Evolutionary conservation across 768 basidiomycete genomes (phyloP), one percentile per base, ranked within the genome.

Genomic region (Saitozyma sp.): DNA sequence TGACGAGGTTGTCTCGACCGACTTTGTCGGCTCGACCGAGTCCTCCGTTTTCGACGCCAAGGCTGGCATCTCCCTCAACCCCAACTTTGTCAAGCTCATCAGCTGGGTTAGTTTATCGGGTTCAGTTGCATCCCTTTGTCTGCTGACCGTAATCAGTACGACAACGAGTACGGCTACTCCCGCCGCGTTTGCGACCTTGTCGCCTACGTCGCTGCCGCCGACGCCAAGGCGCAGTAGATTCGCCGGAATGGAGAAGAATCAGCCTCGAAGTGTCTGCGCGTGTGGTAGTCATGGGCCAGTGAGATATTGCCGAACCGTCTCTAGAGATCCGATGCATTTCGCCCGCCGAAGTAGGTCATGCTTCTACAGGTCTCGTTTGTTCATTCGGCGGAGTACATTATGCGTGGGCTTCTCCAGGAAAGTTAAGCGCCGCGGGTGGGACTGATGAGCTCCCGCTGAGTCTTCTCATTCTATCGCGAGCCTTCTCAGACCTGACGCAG

Each of bases 51-150:
- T 98, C 80, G 95, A 98, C 76, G 94, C 93, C 72, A 82, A 82
- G 65, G 95, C 90, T 50, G 95, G 95, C 71, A 98, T 98, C 79
- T 85, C 87, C 78, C 87, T 98, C 79, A 96, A 89, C 87, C 75
- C 83, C 65, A 88, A 88, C 83, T 97, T 98, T 75, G 90, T 97
- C 84, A 98, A 98, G 86, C 86, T 96, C 75, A 88, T 98, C 79
- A 79, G 90, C 49, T 96, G 94, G 92, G 70, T 72, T 52, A 64
- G 69, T 70, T 2, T 42, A 8, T 54, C 50, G 43, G 49, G 7
- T 6, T 14, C 9, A 8, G 9, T 3, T 13, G 13, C 13, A 2
- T 17, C 20, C 10, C 6, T 46, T 29, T 46, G 19, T 7, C 11
- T 16, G 49, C 64, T 68, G 41, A 65, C 56, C 0, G 39, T n/a